These are phyloP conservation scores for Lojkania enalia DNA, from an alignment of 2,329 filamentous ascomycete genomes.

Conservation along the genomic window DNA sequence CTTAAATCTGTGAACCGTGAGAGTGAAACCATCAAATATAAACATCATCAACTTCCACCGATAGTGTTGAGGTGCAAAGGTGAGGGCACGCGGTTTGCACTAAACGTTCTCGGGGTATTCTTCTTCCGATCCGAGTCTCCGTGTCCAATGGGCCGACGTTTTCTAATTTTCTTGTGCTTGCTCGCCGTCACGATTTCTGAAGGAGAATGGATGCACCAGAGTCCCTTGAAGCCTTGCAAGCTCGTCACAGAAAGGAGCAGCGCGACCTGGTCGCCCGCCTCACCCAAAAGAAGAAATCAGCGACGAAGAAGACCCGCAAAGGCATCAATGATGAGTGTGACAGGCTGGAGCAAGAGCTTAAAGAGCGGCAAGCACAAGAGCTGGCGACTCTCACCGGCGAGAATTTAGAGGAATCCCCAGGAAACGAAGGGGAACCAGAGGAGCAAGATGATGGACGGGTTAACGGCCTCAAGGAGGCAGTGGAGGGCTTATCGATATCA, in stretches of 20 bases:
- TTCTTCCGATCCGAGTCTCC: background rate
- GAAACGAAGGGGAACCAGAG: constrained; percentile 11
- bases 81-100: no score
- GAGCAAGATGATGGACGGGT: constrained; percentile 14
- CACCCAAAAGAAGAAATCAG: constrained; percentile 95
- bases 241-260: constrained; percentile 84
- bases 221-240: constrained; percentile 72
- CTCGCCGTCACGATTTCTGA: no score
- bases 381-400: constrained; percentile 47
- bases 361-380: constrained; percentile 58
- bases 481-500: constrained; percentile 21
- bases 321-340: constrained; percentile 66
- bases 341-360: constrained; percentile 58
- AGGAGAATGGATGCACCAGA: constrained; percentile 22
- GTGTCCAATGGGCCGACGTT: background rate
- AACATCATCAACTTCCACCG: no score
- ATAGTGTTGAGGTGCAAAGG: no score
- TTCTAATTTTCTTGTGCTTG: no score
- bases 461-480: constrained; percentile 18
- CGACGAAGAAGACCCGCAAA: constrained; percentile 76
- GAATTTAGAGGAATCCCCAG: constrained; percentile 34
- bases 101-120: background rate
- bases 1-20: no score
- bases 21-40: no score
- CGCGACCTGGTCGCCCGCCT: constrained; percentile 82